Evolutionary conservation across 805 yeast genomes (phyloP).

Genomic region (Suhomyces emberorum): DNA sequence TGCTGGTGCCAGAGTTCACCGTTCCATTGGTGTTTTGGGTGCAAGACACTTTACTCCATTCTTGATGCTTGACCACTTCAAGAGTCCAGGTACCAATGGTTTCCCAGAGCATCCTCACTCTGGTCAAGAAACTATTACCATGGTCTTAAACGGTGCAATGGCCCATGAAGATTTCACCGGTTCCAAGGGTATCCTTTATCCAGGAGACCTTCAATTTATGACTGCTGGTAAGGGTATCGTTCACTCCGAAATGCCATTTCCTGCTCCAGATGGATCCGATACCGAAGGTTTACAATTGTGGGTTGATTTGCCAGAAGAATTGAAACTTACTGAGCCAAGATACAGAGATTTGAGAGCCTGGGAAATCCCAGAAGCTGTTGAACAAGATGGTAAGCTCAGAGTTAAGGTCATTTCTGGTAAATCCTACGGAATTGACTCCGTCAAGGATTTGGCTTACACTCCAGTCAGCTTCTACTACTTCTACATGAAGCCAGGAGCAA

Average conservation of each 20-base stretch:
- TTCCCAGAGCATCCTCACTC: constrained; percentile 84
- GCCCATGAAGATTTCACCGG: constrained; percentile 90
- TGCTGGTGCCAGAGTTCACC: constrained; percentile 80
- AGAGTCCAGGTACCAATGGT: constrained; percentile 61
- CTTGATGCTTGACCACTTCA: constrained; percentile 77
- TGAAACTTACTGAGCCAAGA: constrained; percentile 65
- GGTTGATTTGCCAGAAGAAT: constrained; percentile 73
- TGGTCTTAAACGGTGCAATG: constrained; percentile 60
- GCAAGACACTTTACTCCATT: constrained; percentile 80
- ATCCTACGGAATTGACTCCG: constrained; percentile 71
- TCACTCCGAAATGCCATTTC: constrained; percentile 83
- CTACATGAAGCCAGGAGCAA: constrained; percentile 61
- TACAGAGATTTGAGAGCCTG: constrained; percentile 70
- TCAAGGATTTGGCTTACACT: constrained; percentile 74
- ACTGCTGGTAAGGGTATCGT: constrained; percentile 88
- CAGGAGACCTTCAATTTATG: constrained; percentile 91
- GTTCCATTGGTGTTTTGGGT: constrained; percentile 69
- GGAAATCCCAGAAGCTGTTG: constrained; percentile 69
- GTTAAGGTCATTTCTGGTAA: constrained; percentile 78
- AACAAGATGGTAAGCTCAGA: constrained; percentile 57
- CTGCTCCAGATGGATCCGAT: constrained; percentile 42
- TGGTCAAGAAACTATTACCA: constrained; percentile 79
- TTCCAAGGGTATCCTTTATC: constrained; percentile 65
- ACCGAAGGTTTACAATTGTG: constrained; percentile 76
- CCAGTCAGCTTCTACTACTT: constrained; percentile 74